These are phyloP conservation scores for Canavalia gladiata DNA, from an alignment of 306 rosid genomes.

Conservation along the genomic window DNA sequence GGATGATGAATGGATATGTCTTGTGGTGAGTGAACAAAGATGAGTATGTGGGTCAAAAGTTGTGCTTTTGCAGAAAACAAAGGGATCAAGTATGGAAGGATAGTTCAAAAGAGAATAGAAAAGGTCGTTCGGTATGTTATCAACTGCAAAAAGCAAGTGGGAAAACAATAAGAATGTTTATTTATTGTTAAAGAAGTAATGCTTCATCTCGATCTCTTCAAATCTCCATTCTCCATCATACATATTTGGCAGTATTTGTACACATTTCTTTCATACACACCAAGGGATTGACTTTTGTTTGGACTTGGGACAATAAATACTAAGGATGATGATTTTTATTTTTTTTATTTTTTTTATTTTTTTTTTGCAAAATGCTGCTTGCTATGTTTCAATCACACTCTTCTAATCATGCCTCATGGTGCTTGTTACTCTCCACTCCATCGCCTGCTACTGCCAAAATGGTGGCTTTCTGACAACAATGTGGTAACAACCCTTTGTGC, in stretches of 20 bases:
- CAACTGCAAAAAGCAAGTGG: constrained; percentile 57
- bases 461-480: constrained; percentile 5
- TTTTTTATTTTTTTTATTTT: background rate
- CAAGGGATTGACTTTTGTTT: constrained; percentile 22
- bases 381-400: constrained; percentile 29
- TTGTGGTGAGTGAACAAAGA: constrained; percentile 38
- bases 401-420: constrained; percentile 20
- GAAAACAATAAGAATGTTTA: constrained; percentile 61
- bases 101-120: constrained; percentile 40
- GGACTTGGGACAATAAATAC: background rate
- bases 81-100: constrained; percentile 54
- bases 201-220: constrained; percentile 18
- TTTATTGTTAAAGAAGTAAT: constrained; percentile 8
- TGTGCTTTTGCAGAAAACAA: constrained; percentile 46
- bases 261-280: constrained; percentile 18
- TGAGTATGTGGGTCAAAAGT: constrained; percentile 55
- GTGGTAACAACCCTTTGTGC: background rate
- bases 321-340: background rate
- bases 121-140: constrained; percentile 40
- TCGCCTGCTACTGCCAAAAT: constrained; percentile 41
- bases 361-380: background rate
- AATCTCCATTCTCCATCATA: constrained; percentile 4
- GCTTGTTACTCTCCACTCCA: constrained; percentile 21
- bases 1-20: constrained; percentile 46
- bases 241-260: constrained; percentile 48